Base-by-base conservation (phyloP, 108 stramenopile genomes). In the Bacterosira constricta region DNA sequence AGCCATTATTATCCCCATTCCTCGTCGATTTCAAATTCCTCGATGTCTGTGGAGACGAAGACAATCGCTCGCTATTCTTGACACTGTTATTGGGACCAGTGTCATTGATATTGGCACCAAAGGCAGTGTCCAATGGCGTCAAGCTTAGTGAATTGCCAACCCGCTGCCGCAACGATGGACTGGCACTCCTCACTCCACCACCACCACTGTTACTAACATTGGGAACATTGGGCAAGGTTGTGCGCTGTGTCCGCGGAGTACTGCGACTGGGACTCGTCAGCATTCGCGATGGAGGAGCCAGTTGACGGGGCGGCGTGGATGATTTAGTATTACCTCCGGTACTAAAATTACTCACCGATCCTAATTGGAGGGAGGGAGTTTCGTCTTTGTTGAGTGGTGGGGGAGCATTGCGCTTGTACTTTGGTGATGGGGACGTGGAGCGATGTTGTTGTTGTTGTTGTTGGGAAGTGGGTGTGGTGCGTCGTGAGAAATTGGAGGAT, bases 351-450 rank as follows among this genome's bases (percentile, higher is more conserved):
- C 39, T 41, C 8, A 11, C 10, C 12, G 39, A n/a, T n/a, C n/a
- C n/a, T n/a, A n/a, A n/a, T 41, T 11, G 39, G 12, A 41, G 12
- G 39, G 12, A 11, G 27, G 39, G 41, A 27, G 25, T 23, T n/a
- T 27, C 26, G 60, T 3, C 49, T 0, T 21, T 60, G 18, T 39
- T 69, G 31, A 77, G 54, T 37, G 66, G 67, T 1, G 68, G 68
- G 20, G 76, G 76, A 7, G 76, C 76, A 34, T 69, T 77, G 6
- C 67, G 59, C 51, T 77, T 77, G 37, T 77, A 77, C 30, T 63
- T 69, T 46, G 76, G 76, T 26, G 57, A 46, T 10, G 72, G 61
- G 55, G 39, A 35, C 47, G 17, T 13, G 30, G 45, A 18, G 35
- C 39, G 15, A 67, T 37, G 21, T 1, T 55, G 30, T 65, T 58